Evolutionary conservation across 208 protist species (phyloP), one percentile per base, ranked within the genome.

Genomic region (Trypanosomatidae sp.): DNA sequence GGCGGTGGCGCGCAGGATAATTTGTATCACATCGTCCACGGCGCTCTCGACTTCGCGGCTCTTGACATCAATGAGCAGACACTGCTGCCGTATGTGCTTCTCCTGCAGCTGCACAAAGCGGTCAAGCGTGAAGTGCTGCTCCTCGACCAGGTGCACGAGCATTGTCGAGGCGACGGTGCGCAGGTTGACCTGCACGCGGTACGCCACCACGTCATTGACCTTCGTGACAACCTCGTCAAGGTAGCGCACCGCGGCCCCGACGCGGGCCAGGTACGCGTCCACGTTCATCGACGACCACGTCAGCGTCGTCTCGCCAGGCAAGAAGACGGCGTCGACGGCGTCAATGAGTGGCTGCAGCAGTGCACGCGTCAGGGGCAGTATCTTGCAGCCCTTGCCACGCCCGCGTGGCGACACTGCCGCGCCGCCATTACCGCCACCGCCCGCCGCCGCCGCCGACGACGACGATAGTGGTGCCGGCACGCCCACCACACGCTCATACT

Each of bases 221-320:
- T 94, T 90, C 20, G 74, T 74, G n/a, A 86, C 80, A 2, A 83
- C 48, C 32, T 58, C 60, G 37, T 88, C 79, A 6, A 88, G 72
- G 35, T 72, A 51, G 35, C 51, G 48, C 50, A 98, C 76, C 23
- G 62, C 83, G 48, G 60, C 67, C 33, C 91, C 81, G 16, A 97
- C 80, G 13, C 77, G 63, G 52, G 82, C 59, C 8, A 98, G 60
- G 72, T 95, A 98, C 11, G 71, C 66, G 53, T 96, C 88, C 13
- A 98, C 90, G 63, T 95, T 97, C 89, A 97, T 96, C 15, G 95
- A 98, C 5, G 77, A 91, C 93, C 94, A 97, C 26, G 89, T 96
- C 28, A 97, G 85, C 13, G 74, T 92, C 15, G 90, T 91, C 43
- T 96, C 89, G 41, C 70, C 70, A 1, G 70, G 49, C 68, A 89